Evolutionary conservation across 1,139 yeast species (phyloP), one percentile per base, ranked within the genome.

Genomic region (Geotrichum australiense): DNA sequence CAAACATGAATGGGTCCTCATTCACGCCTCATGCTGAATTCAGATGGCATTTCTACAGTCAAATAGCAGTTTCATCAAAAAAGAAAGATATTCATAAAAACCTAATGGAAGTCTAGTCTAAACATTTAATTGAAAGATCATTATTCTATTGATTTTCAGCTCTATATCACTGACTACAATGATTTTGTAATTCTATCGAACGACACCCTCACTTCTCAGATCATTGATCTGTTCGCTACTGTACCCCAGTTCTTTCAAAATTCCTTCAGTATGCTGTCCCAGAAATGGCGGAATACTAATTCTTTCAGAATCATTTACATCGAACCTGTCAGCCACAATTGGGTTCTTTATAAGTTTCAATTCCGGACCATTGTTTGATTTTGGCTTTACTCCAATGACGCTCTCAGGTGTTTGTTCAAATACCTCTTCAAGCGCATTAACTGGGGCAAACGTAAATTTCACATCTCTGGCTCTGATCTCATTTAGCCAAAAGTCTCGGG

Each of bases 391-490:
- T 18, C 10, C 5, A 20, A 20, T 31, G 4, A 31, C 56, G 53
- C 69, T 45, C 51, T 19, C 35, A 10, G 19, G 15, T n/a, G 19
- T 31, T 25, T 31, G 19, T 11, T 31, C 35, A 7, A 31, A 16
- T 5, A 31, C 35, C 24, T 31, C 35, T 31, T 61, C 60, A 35
- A 66, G 55, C 41, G 65, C 70, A 45, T 66, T 66, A 35, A 66
- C 64, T 4, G 70, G 64, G 1, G 70, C 71, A 39, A 58, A 65
- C 5, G 71, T 69, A 47, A 66, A 61, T 25, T 62, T 62, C 29
- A 48, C 43, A 27, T 56, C 57, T 4, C 12, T 10, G 12, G 25
- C 35, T 4, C 20, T 15, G 12, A 20, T 14, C 39, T 56, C 58
- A 52, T 66, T 64, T 11, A 51, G 43, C 71, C 70, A 66, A 42